Percentiles rank a stretch among this genome's conserved stretches.
These are phyloP conservation scores for Dryas integrifolia DNA, from an alignment of 331 rosid species.

Conservation along the genomic window DNA sequence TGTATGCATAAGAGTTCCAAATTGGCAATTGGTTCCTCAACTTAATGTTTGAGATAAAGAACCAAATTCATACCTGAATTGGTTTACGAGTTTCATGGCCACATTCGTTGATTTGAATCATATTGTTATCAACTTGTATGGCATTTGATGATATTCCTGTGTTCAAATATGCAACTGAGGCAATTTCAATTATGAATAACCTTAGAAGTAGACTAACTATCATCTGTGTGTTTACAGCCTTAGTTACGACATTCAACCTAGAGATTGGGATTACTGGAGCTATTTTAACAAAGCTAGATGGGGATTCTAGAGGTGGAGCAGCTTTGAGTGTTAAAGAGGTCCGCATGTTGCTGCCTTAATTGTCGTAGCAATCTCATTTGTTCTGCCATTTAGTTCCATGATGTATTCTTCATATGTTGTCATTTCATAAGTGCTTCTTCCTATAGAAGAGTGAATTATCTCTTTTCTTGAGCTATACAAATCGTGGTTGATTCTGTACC, in stretches of 20 bases:
- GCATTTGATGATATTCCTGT: not conserved
- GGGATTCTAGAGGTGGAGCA: slow-evolving; percentile 99
- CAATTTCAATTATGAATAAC: not conserved
- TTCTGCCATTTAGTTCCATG: not conserved
- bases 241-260: slow-evolving; percentile 88
- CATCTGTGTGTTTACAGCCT: slow-evolving; percentile 49
- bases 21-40: not conserved
- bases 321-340: slow-evolving; percentile 99
- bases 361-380: slow-evolving; percentile 1
- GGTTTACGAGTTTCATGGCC: slow-evolving; percentile 3
- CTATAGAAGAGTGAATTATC: not conserved
- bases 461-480: not conserved
- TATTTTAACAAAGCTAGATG: slow-evolving; percentile 96
- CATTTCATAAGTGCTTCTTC: slow-evolving; percentile 16
- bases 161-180: not conserved
- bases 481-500: no score
- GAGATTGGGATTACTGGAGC: slow-evolving; percentile 99
- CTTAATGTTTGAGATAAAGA: not conserved
- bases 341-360: slow-evolving; percentile 17
- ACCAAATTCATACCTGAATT: not conserved
- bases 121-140: not conserved
- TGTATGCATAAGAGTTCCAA: not conserved
- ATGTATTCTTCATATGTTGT: not conserved
- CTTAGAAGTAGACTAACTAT: slow-evolving; percentile 8
- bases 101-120: not conserved